Percentiles rank a stretch among this genome's conserved stretches.
These are phyloP conservation scores for Syzygium aromaticum DNA, from an alignment of 345 rosid species.

Conservation along the genomic window DNA sequence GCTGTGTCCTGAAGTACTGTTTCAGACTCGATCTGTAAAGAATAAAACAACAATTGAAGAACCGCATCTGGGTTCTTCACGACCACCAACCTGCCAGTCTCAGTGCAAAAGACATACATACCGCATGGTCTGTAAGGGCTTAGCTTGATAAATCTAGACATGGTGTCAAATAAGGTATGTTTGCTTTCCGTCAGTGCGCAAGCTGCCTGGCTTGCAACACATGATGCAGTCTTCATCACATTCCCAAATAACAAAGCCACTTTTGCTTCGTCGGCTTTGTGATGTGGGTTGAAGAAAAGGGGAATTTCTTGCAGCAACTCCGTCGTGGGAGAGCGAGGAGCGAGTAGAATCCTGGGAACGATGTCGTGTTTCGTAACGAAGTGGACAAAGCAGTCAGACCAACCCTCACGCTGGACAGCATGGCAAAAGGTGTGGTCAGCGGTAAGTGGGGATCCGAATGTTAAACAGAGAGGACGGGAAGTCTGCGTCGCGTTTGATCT, in stretches of 20 bases:
- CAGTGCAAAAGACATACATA: slow-evolving; percentile 1
- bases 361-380: slow-evolving; percentile 60
- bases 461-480: slow-evolving; percentile 34
- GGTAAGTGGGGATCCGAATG: slow-evolving; percentile 82
- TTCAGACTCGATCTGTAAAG: neutral
- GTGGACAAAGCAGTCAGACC: slow-evolving; percentile 55
- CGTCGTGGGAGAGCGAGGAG: slow-evolving; percentile 34
- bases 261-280: neutral
- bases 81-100: neutral
- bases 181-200: slow-evolving; percentile 54
- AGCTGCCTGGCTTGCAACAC: slow-evolving; percentile 49
- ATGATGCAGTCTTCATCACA: slow-evolving; percentile 48
- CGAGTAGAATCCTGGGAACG: slow-evolving; percentile 55
- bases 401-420: slow-evolving; percentile 61
- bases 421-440: slow-evolving; percentile 51
- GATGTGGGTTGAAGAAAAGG: slow-evolving; percentile 10
- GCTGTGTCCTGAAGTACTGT: neutral
- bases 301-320: slow-evolving; percentile 26
- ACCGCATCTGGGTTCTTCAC: slow-evolving; percentile 2
- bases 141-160: slow-evolving; percentile 38
- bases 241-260: neutral
- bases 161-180: slow-evolving; percentile 40
- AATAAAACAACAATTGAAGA: slow-evolving; percentile 2
- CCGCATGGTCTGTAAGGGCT: slow-evolving; percentile 52
- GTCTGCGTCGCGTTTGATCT: neutral